Evolutionary conservation across 2,329 filamentous ascomycete species (phyloP).

Genomic region (Fusarium napiforme): DNA sequence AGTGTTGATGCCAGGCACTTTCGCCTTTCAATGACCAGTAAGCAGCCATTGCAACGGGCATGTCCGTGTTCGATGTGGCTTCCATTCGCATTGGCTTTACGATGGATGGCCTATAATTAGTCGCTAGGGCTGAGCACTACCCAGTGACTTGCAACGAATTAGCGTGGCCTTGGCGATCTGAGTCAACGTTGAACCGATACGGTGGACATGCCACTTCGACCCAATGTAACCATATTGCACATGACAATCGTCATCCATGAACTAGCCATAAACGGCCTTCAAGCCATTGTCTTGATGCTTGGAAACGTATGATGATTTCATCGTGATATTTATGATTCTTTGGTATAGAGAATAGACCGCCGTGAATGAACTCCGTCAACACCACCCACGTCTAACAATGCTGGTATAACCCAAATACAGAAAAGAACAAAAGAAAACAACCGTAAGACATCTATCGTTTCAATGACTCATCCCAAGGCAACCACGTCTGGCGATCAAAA

Average conservation of each 20-base stretch:
- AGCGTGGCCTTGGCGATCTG: neutral
- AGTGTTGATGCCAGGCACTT: neutral
- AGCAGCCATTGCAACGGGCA: neutral
- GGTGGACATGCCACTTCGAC: neutral
- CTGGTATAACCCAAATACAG: conserved; percentile 3
- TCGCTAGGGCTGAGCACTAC: neutral
- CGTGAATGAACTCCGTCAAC: conserved; percentile 22
- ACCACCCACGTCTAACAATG: conserved; percentile 9
- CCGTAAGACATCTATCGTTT: neutral
- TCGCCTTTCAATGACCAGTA: neutral
- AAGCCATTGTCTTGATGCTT: neutral
- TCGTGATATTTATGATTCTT: neutral
- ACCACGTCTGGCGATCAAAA: conserved; percentile 55
- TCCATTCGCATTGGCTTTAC: neutral
- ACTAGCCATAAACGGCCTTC: neutral
- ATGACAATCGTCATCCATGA: neutral
- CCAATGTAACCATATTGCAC: conserved; percentile 4
- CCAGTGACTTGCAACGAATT: neutral
- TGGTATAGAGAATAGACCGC: neutral
- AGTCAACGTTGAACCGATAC: neutral
- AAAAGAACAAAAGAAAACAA: neutral
- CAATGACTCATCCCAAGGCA: conserved; percentile 50
- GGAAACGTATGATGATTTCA: neutral
- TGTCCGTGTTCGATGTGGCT: conserved; percentile 1
- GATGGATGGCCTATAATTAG: conserved; percentile 6